phyloP scores from a whole-genome alignment of 2,329 filamentous ascomycete genomes.

The Neurospora sp. region DNA sequence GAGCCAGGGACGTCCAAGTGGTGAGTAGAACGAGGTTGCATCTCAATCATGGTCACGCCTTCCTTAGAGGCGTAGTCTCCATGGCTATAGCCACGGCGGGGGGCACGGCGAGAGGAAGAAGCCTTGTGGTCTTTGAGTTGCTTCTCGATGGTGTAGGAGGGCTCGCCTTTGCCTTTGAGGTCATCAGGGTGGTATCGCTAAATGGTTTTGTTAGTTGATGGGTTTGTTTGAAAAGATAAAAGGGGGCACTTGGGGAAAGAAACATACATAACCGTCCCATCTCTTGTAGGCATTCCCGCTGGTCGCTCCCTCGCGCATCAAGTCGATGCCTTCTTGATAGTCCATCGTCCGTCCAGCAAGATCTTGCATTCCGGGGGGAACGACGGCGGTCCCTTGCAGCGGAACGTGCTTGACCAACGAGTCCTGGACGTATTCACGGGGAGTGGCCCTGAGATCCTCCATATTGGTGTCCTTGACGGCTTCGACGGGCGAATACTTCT shows the following conservation, averaged over 20 bases:
- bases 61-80: constrained; percentile 13
- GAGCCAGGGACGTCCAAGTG: constrained; percentile 8
- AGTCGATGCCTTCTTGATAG: constrained; percentile 78
- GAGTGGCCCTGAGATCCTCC: constrained; percentile 73
- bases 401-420: constrained; percentile 65
- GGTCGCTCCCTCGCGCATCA: constrained; percentile 65
- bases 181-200: constrained; percentile 65
- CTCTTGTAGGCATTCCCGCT: constrained; percentile 68
- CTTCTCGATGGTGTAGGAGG: constrained; percentile 61
- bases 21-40: constrained; percentile 29
- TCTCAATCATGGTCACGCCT: constrained; percentile 33
- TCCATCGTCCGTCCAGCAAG: constrained; percentile 59
- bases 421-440: constrained; percentile 66
- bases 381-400: constrained; percentile 65
- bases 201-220: constrained; percentile 5
- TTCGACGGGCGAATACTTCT: constrained; percentile 59
- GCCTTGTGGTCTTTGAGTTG: constrained; percentile 51
- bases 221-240: not conserved
- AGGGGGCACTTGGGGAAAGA: constrained; percentile 13
- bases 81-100: constrained; percentile 6
- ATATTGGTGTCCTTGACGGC: constrained; percentile 64
- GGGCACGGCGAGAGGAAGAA: constrained; percentile 17
- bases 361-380: constrained; percentile 67
- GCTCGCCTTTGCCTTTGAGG: constrained; percentile 75
- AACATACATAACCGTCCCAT: constrained; percentile 60